Evolutionary conservation across 192 early-diverging fungal genomes (phyloP).

Genomic region (Backusella circina): DNA sequence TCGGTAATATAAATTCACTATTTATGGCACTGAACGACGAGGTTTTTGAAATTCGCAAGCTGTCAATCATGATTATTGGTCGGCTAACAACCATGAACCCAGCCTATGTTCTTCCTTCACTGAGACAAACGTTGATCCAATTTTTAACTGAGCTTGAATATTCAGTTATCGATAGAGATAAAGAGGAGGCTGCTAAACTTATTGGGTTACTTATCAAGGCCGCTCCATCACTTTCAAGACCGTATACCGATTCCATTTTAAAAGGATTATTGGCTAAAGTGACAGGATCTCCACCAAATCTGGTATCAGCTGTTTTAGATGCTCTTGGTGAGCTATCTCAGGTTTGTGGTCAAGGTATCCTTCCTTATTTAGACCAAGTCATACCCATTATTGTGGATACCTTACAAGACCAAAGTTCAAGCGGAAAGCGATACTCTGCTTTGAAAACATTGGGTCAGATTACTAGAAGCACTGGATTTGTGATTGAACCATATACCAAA

Average conservation of each 20-base stretch:
- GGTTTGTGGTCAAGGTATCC: constrained; percentile 78
- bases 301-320: constrained; percentile 75
- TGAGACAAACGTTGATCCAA: constrained; percentile 82
- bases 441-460: constrained; percentile 84
- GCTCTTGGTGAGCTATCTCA: constrained; percentile 79
- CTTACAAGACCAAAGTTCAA: constrained; percentile 81
- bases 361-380: constrained; percentile 75
- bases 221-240: constrained; percentile 77
- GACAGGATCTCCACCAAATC: constrained; percentile 67
- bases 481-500: constrained; percentile 85
- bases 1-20: constrained; percentile 82
- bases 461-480: constrained; percentile 80
- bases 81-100: constrained; percentile 85
- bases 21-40: constrained; percentile 92
- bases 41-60: constrained; percentile 79
- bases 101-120: constrained; percentile 85
- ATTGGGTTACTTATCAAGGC: constrained; percentile 72
- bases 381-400: constrained; percentile 86
- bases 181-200: constrained; percentile 80
- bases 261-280: constrained; percentile 79
- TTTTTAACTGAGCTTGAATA: constrained; percentile 90
- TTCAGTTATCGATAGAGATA: constrained; percentile 73
- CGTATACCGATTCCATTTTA: constrained; percentile 86
- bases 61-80: constrained; percentile 81
- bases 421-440: constrained; percentile 82